Percentiles rank a stretch among this genome's conserved stretches.
These are phyloP conservation scores for Cicer pinnatifidum DNA, from an alignment of 306 rosid genomes.

Conservation along the genomic window DNA sequence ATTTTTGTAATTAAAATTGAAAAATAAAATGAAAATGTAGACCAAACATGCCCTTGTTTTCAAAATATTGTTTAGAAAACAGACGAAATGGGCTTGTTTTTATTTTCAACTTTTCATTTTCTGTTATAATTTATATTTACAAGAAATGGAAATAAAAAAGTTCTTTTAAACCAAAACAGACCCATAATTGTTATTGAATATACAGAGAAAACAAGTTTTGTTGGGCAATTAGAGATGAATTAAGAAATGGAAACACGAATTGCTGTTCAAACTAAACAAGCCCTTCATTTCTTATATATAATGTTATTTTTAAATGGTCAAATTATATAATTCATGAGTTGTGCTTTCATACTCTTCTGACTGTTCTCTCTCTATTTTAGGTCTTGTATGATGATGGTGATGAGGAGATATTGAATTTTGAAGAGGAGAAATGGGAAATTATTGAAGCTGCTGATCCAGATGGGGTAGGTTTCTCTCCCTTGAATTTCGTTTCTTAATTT, in stretches of 20 bases:
- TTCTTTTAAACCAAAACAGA: background rate
- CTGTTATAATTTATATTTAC: background rate
- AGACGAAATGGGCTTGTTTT: background rate
- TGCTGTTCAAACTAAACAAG: background rate
- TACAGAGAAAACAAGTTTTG: background rate
- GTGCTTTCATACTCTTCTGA: slow-evolving; percentile 25
- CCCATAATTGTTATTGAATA: background rate
- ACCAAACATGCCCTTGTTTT: slow-evolving; percentile 12
- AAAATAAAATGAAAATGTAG: background rate
- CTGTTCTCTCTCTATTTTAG: slow-evolving; percentile 47
- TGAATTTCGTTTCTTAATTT: slow-evolving; percentile 17
- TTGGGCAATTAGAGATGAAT: background rate
- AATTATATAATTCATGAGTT: background rate
- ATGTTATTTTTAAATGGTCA: background rate
- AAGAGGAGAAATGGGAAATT: slow-evolving; percentile 57
- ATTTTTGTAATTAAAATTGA: background rate
- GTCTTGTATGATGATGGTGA: slow-evolving; percentile 78
- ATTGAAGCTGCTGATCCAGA: slow-evolving; percentile 51
- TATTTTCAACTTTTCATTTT: background rate
- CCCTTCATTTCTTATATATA: background rate
- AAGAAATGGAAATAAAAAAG: background rate
- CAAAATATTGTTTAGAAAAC: background rate
- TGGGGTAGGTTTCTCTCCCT: slow-evolving; percentile 50
- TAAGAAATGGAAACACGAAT: background rate
- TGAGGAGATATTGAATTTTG: slow-evolving; percentile 60